phyloP scores from a whole-genome alignment of 1,284 basidiomycete species.

The Fomitopsis schrenkii region DNA sequence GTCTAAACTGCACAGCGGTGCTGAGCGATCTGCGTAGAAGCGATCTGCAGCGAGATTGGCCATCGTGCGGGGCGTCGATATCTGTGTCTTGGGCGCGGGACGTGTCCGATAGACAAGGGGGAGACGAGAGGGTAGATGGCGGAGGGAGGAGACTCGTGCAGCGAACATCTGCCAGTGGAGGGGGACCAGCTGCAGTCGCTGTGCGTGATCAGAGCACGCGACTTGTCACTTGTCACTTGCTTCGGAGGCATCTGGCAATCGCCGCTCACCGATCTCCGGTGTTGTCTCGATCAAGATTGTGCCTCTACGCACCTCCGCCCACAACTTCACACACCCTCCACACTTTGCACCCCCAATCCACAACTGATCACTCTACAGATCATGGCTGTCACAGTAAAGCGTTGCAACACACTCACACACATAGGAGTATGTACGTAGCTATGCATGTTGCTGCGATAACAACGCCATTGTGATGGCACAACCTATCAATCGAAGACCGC shows the following conservation, averaged over 20 bases:
- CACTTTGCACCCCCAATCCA: background rate
- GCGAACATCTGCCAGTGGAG: background rate
- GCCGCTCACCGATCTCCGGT: background rate
- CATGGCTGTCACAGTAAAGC: no score
- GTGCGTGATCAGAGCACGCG: constrained; percentile 1
- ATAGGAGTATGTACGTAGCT: no score
- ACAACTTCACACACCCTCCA: background rate
- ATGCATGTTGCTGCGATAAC: no score
- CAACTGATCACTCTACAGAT: background rate
- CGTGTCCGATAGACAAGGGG: background rate
- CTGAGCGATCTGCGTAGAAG: constrained; percentile 64
- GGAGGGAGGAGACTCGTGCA: background rate
- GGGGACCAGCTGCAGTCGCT: background rate
- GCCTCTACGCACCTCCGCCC: constrained; percentile 1
- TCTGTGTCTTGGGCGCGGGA: background rate
- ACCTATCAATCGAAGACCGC: no score
- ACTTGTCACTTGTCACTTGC: background rate
- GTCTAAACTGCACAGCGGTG: constrained; percentile 67
- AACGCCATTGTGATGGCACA: no score
- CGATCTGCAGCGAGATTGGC: constrained; percentile 44
- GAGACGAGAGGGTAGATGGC: background rate
- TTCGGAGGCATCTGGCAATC: constrained; percentile 1
- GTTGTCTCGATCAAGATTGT: constrained; percentile 1
- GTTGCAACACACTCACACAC: no score
- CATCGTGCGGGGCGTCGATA: constrained; percentile 25